Evolutionary conservation across 1,284 basidiomycete genomes (phyloP).

Genomic region (Irpex sp.): DNA sequence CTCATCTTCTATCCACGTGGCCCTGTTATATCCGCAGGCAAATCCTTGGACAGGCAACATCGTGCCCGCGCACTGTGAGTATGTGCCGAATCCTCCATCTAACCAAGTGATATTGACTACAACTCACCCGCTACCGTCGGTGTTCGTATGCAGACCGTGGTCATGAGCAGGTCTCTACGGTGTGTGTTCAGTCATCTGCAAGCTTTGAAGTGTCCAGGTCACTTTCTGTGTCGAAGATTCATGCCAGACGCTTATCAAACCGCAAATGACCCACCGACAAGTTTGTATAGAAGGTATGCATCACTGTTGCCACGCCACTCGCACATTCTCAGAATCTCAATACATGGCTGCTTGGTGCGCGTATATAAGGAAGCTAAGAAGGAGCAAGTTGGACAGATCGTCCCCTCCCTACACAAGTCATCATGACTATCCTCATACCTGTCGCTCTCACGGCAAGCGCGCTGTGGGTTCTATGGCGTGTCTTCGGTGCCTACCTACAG

Average conservation of each 20-base stretch:
- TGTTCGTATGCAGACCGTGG: background rate
- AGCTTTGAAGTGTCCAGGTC: background rate
- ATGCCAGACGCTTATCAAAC: background rate
- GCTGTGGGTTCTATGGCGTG: constrained; percentile 2
- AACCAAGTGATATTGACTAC: background rate
- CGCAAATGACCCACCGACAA: background rate
- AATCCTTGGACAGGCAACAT: background rate
- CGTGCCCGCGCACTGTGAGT: background rate
- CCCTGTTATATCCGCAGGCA: background rate
- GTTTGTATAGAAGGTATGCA: no score
- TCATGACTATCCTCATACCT: background rate
- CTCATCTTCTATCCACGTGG: background rate
- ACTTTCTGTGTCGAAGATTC: background rate
- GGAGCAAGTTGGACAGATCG: background rate
- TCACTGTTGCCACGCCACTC: no score
- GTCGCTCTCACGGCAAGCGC: background rate
- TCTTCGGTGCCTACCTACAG: background rate
- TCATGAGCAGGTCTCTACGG: background rate
- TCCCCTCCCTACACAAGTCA: background rate
- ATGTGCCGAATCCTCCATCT: background rate
- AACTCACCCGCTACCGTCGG: background rate
- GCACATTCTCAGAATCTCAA: no score
- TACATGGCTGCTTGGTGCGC: background rate
- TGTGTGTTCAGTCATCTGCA: background rate
- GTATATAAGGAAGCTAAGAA: background rate